Conservation (phyloP, 192 early-diverging fungal genomes). For the Backusella westeae region DNA sequence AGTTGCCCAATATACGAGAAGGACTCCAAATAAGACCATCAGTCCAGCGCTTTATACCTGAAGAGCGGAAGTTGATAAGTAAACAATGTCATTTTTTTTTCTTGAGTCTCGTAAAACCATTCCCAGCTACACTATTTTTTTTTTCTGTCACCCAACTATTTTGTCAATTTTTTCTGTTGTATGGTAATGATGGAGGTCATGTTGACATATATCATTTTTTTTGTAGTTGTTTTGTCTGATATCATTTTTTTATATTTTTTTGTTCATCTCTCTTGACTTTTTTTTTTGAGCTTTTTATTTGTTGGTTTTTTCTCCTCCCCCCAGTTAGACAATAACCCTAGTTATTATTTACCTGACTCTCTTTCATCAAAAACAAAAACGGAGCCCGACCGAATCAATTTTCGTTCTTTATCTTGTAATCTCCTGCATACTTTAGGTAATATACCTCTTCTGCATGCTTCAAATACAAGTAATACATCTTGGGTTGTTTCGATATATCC, state of each 20-base stretch:
- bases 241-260: background rate
- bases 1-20: constrained; percentile 78
- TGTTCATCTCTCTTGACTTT: background rate
- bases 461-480: constrained; percentile 76
- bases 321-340: constrained; percentile 1
- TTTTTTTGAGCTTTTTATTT: background rate
- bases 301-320: background rate
- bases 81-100: background rate
- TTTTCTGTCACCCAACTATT: background rate
- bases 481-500: constrained; percentile 74
- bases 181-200: background rate
- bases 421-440: constrained; percentile 69
- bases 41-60: constrained; percentile 83
- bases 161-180: background rate
- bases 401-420: constrained; percentile 70
- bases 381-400: constrained; percentile 68
- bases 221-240: background rate
- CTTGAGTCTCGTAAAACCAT: background rate
- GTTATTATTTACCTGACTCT: constrained; percentile 51
- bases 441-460: constrained; percentile 71
- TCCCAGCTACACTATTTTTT: background rate
- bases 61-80: background rate
- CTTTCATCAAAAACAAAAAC: constrained; percentile 86
- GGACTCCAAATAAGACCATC: constrained; percentile 83
- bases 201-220: background rate